Conservation (phyloP, 176 grass and related monocot species). For the Secale cereale region DNA sequence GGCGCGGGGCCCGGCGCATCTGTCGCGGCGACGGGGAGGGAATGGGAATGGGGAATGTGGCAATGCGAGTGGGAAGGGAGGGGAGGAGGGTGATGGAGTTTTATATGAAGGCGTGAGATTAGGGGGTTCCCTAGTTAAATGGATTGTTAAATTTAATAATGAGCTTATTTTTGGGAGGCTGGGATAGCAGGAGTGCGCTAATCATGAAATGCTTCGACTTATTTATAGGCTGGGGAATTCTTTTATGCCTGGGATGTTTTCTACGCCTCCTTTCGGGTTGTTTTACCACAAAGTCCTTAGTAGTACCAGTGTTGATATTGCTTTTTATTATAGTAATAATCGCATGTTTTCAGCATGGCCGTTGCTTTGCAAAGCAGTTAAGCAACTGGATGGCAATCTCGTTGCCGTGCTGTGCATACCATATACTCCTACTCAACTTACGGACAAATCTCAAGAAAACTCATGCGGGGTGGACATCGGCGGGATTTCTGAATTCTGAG, state of each 20-base stretch:
- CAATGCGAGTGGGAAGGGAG: not conserved
- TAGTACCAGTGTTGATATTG: not conserved
- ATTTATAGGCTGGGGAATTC: conserved; percentile 19
- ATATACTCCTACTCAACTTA: no score
- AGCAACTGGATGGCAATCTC: no score
- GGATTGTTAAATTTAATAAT: not conserved
- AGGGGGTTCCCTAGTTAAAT: not conserved
- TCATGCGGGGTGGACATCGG: no score
- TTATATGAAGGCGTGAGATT: conserved; percentile 39
- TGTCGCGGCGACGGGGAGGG: not conserved
- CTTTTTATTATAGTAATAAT: not conserved
- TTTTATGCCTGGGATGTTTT: conserved; percentile 16
- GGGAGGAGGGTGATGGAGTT: conserved; percentile 15
- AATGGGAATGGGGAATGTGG: not conserved
- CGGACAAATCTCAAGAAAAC: no score
- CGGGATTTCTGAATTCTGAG: no score
- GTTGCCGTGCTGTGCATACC: no score
- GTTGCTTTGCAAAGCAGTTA: not conserved
- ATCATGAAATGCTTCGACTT: conserved; percentile 11
- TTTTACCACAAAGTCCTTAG: not conserved
- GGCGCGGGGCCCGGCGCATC: not conserved
- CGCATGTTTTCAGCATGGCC: not conserved
- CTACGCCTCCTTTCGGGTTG: not conserved
- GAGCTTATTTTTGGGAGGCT: conserved; percentile 28
- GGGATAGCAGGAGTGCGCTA: not conserved